These are phyloP conservation scores for Phaseolus coccineus DNA, from an alignment of 331 rosid genomes.

Conservation along the genomic window DNA sequence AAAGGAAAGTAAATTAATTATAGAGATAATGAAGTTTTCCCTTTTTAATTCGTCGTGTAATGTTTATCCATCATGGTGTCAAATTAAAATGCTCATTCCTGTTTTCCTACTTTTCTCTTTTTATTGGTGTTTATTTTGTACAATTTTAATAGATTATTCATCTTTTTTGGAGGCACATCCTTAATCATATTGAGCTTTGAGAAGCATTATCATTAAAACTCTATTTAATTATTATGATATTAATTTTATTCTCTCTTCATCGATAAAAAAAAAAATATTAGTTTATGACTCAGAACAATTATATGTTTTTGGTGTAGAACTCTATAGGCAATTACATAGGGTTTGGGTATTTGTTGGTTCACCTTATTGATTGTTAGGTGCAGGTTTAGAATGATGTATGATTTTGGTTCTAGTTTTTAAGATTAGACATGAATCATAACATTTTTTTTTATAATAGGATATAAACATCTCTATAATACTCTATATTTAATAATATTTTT, in stretches of 20 bases:
- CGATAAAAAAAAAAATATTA: no score
- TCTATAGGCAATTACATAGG: no score
- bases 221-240: constrained; percentile 29
- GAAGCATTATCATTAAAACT: constrained; percentile 40
- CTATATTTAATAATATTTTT: no score
- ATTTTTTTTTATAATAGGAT: no score
- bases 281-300: no score
- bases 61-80: neutral
- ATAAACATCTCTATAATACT: no score
- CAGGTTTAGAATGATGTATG: no score
- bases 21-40: neutral
- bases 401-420: no score
- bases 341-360: no score
- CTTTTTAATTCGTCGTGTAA: neutral
- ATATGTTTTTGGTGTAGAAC: no score
- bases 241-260: neutral
- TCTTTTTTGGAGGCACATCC: constrained; percentile 12
- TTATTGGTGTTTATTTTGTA: neutral
- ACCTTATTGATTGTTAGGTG: no score
- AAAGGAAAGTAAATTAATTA: constrained; percentile 4
- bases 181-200: constrained; percentile 39
- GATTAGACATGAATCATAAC: no score
- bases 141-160: neutral
- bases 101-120: constrained; percentile 31
- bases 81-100: neutral